Evolutionary conservation across 1,284 basidiomycete genomes (phyloP), one percentile per base, ranked within the genome.

Genomic region (Heterobasidion parviporum): DNA sequence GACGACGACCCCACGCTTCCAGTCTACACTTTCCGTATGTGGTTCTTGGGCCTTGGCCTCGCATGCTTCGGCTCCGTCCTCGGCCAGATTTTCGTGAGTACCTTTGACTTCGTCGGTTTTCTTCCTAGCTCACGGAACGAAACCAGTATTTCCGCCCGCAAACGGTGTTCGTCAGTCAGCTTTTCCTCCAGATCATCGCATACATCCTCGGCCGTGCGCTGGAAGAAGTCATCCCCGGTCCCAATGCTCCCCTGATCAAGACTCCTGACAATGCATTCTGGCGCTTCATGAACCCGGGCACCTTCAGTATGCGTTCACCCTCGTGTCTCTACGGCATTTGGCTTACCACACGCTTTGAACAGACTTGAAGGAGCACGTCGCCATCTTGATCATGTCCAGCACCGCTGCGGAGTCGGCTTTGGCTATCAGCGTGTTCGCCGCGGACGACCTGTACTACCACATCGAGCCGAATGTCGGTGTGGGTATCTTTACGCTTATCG

Each of bases 231-330:
- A 48, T 48, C n/a, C 46, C 46, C 18, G 46, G 46, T 48, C 46
- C 46, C 18, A 14, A 48, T 10, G 4, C 10, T 12, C 26, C 26
- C 16, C 18, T 16, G 12, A 41, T 41, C 12, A 41, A 41, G 32
- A 62, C 73, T 8, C 72, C 72, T 1, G 63, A 62, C 6, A 59
- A 58, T 14, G 73, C 72, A 8, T 55, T 66, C 48, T 73, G 72
- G 64, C 57, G 65, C 14, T 73, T 63, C 55, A 62, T 78, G 55
- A 75, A 76, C 56, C 74, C 75, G 1, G 75, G 75, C 0, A 73
- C 74, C 4, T 77, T 77, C 66, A 73, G 72, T 64, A 75, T 68
- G 69, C 45, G 54, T 68, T 60, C 2, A 15, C 18, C 18, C 10
- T 12, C 0, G 10, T 6, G n/a, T 41, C 38, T 9, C n/a, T 9